phyloP scores from a whole-genome alignment of 805 yeast species.

The Monosporozyma servazzii region DNA sequence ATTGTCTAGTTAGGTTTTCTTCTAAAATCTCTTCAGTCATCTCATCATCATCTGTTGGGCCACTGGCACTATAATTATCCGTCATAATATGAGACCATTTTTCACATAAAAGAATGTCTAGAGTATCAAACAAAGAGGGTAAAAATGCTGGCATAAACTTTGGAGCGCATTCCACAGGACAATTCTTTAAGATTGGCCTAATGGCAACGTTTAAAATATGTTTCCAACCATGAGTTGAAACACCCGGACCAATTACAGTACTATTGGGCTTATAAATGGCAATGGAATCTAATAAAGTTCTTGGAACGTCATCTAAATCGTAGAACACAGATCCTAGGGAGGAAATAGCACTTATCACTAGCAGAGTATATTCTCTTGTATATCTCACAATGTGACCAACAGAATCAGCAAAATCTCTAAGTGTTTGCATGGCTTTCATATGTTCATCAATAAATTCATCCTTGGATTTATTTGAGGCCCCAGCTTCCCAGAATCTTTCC shows the following conservation, averaged over 20 bases:
- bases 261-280: constrained; percentile 57
- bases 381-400: constrained; percentile 94
- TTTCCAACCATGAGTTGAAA: constrained; percentile 93
- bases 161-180: constrained; percentile 64
- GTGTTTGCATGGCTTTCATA: constrained; percentile 85
- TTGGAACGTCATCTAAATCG: constrained; percentile 74
- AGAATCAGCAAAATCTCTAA: constrained; percentile 94
- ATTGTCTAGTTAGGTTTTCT: constrained; percentile 85
- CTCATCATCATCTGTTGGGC: constrained; percentile 65
- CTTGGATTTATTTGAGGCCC: constrained; percentile 86
- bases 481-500: constrained; percentile 98
- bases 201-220: constrained; percentile 88
- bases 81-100: constrained; percentile 52
- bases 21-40: constrained; percentile 98
- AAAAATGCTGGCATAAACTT: constrained; percentile 68
- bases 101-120: constrained; percentile 63
- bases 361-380: constrained; percentile 89
- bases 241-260: constrained; percentile 46
- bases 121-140: constrained; percentile 62
- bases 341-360: constrained; percentile 82
- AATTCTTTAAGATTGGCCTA: constrained; percentile 76
- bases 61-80: constrained; percentile 36
- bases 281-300: constrained; percentile 71
- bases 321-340: constrained; percentile 84
- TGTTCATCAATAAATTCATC: constrained; percentile 92